A percentile compares a stretch with the other conserved stretches of the same genome.
These are phyloP conservation scores for Loxodes magnus DNA, from an alignment of 73 alveolate species.

Conservation along the genomic window DNA sequence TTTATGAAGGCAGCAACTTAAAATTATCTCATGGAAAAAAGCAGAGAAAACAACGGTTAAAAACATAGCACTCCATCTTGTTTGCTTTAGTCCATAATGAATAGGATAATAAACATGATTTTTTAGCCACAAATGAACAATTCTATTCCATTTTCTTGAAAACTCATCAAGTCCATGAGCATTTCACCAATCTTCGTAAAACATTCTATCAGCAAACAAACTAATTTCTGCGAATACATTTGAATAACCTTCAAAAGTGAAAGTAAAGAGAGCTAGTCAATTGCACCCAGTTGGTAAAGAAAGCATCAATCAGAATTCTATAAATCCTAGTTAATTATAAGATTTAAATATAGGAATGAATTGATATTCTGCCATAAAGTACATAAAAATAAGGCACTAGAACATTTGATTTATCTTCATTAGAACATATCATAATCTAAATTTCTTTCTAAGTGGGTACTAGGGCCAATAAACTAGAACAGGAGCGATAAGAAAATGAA, in stretches of 20 bases:
- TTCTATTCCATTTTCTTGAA: constrained; percentile 33
- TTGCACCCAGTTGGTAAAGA: too few relatives aligned
- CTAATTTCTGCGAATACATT: constrained; percentile 25
- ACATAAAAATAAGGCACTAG: too few relatives aligned
- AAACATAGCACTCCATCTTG: too few relatives aligned
- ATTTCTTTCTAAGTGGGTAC: not conserved
- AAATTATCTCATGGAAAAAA: too few relatives aligned
- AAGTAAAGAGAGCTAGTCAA: too few relatives aligned
- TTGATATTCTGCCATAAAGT: too few relatives aligned
- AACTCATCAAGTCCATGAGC: constrained; percentile 13
- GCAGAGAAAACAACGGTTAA: too few relatives aligned
- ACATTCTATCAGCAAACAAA: constrained; percentile 24
- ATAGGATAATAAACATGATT: constrained; percentile 33
- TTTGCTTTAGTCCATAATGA: too few relatives aligned
- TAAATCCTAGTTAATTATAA: not conserved
- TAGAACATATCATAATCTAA: not conserved
- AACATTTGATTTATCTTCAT: too few relatives aligned
- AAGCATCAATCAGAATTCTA: too few relatives aligned
- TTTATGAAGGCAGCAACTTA: too few relatives aligned
- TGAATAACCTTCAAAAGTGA: constrained; percentile 13
- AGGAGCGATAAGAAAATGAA: not conserved
- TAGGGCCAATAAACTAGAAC: not conserved
- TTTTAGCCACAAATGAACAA: constrained; percentile 19
- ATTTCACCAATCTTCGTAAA: constrained; percentile 35
- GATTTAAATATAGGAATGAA: constrained; percentile 6